Conservation (phyloP, 2,329 filamentous ascomycete genomes). For the Venturia oleaginea region DNA sequence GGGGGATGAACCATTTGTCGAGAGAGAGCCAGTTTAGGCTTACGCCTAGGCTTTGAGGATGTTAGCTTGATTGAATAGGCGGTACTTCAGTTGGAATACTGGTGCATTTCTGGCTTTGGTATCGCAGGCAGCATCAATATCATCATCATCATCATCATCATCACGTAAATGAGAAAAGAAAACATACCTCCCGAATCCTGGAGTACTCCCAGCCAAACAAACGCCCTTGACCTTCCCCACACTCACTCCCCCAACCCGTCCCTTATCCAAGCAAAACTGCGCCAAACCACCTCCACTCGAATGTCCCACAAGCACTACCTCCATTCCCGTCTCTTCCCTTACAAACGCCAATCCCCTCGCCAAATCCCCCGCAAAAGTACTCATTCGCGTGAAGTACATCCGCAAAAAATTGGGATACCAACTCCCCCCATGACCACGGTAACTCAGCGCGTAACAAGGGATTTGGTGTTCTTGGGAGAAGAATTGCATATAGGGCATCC, state of each 20-base stretch:
- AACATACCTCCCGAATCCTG: conserved; percentile 40
- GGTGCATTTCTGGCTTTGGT: too few relatives aligned
- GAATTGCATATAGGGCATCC: conserved; percentile 43
- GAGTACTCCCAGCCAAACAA: conserved; percentile 39
- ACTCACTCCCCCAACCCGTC: conserved; percentile 18
- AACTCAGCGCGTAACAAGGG: conserved; percentile 44
- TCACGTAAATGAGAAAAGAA: neutral
- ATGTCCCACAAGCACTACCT: conserved; percentile 41
- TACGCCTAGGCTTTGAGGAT: neutral
- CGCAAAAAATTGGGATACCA: conserved; percentile 42
- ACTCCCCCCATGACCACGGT: conserved; percentile 35
- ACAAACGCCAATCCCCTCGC: conserved; percentile 33
- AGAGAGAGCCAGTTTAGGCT: conserved; percentile 39
- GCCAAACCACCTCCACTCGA: conserved; percentile 43
- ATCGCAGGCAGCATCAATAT: too few relatives aligned
- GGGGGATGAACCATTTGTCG: conserved; percentile 41
- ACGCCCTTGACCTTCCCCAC: neutral
- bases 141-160: too few relatives aligned
- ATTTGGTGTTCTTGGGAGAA: conserved; percentile 35
- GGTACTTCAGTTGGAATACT: too few relatives aligned
- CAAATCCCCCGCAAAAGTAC: conserved; percentile 37
- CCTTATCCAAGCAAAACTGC: conserved; percentile 40
- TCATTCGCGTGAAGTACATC: conserved; percentile 40
- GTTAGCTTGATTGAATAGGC: neutral
- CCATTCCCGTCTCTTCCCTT: conserved; percentile 15